Conservation (phyloP, 2,329 filamentous ascomycete species). For the Lecanoromycetidae sp. region DNA sequence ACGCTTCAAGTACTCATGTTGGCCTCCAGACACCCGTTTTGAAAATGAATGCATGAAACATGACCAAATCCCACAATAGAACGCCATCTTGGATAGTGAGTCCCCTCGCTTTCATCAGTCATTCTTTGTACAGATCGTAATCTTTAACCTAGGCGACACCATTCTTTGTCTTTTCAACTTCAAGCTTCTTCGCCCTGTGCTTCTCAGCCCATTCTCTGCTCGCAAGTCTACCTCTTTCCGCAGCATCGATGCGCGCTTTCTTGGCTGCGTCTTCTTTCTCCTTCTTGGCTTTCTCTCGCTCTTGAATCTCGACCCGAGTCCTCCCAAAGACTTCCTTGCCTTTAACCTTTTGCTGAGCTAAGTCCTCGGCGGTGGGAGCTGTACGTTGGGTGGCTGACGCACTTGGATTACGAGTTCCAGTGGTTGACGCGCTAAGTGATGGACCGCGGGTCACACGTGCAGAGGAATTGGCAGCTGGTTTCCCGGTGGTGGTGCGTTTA, state of each 20-base stretch:
- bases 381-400: constrained; percentile 8
- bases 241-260: constrained; percentile 26
- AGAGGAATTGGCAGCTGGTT: constrained; percentile 4
- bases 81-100: too few relatives aligned
- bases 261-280: constrained; percentile 26
- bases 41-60: too few relatives aligned
- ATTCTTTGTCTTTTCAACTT: constrained; percentile 2
- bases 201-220: constrained; percentile 28
- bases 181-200: constrained; percentile 21
- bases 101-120: too few relatives aligned
- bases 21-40: too few relatives aligned
- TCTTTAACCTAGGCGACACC: too few relatives aligned
- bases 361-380: constrained; percentile 18
- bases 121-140: too few relatives aligned
- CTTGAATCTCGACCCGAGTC: constrained; percentile 19
- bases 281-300: constrained; percentile 22
- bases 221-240: constrained; percentile 25
- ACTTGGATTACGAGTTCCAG: background rate
- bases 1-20: too few relatives aligned
- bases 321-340: constrained; percentile 24
- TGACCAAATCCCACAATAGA: too few relatives aligned
- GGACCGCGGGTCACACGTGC: constrained; percentile 4
- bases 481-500: constrained; percentile 4
- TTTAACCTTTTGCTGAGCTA: constrained; percentile 20
- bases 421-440: background rate